Base-by-base conservation (phyloP, 495 filamentous ascomycete genomes). In the Aspergillus steynii region DNA sequence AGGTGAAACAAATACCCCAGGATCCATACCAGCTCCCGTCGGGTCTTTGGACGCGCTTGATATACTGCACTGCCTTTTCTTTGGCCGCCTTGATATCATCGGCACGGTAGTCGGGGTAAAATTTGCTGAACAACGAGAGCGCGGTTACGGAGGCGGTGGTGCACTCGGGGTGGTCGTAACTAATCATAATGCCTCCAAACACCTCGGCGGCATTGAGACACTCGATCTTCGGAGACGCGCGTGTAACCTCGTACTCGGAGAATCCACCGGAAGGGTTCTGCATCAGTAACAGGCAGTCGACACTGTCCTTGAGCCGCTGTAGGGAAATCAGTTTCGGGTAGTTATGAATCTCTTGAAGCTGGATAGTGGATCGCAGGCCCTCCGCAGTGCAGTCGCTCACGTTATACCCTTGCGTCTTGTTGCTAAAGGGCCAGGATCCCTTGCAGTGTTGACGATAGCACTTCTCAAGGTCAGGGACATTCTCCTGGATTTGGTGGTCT, bases 1-100 rank as follows among this genome's bases (percentile, higher is more conserved):
- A 98, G 2, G 92, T 97, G 75, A 94, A 98, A 74, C 96, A 98
- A 71, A 99, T 94, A 47, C 92, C 96, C 95, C 95, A 99, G 66
- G 85, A 90, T 20, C 96, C 95, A 68, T 97, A 97, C 95, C 95
- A 99, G 61, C 87, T 89, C 2, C 95, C 95, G 68, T 98, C 91
- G 0, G 74, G 69, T n/a, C 85, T 79, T 71, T 98, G 96, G 14
- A 85, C 82, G 7, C 80, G 81, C 69, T 92, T 90, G 74, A 99
- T 95, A 69, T 90, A 97, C 29, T 73, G 73, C 1, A 97, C 82
- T 0, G 93, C 93, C 48, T 85, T 80, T 0, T 77, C 74, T 31
- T 92, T 88, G 52, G 92, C 89, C 5, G 63, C 75, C 4, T 83
- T 80, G 64, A 99, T 96, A 46, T 96, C 93, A 4, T 83, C 71